phyloP scores from a whole-genome alignment of 2,329 filamentous ascomycete species.

The Penicillium sp. region DNA sequence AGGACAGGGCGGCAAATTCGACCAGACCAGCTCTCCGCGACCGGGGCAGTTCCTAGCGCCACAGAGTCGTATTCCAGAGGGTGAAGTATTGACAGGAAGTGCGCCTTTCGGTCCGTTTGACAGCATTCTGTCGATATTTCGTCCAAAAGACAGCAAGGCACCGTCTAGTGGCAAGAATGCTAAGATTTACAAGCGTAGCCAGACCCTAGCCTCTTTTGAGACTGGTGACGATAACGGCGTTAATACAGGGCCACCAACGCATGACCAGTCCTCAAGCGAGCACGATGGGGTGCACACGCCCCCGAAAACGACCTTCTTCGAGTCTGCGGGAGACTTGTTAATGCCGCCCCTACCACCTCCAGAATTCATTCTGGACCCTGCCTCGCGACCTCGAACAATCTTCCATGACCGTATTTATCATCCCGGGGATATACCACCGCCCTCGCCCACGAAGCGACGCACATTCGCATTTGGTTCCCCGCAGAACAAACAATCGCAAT shows the following conservation, averaged over 20 bases:
- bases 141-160: slow-evolving; percentile 53
- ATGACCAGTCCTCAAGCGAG: slow-evolving; percentile 51
- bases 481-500: slow-evolving; percentile 19
- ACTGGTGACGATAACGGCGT: slow-evolving; percentile 8
- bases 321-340: slow-evolving; percentile 87
- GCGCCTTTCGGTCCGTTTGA: slow-evolving; percentile 53
- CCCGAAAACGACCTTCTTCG: slow-evolving; percentile 87
- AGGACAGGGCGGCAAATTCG: slow-evolving; percentile 7
- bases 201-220: slow-evolving; percentile 56
- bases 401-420: slow-evolving; percentile 97
- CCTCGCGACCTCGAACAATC: slow-evolving; percentile 77
- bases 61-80: slow-evolving; percentile 14
- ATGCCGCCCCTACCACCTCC: slow-evolving; percentile 80
- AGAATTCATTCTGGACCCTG: slow-evolving; percentile 79
- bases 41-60: slow-evolving; percentile 21
- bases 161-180: slow-evolving; percentile 44
- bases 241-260: slow-evolving; percentile 35
- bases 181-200: slow-evolving; percentile 72
- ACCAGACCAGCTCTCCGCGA: slow-evolving; percentile 15
- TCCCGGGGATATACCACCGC: slow-evolving; percentile 83
- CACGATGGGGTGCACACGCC: slow-evolving; percentile 61
- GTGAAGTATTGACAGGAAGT: slow-evolving; percentile 18
- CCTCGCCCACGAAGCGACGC: slow-evolving; percentile 51
- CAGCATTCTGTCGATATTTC: slow-evolving; percentile 71
- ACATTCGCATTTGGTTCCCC: slow-evolving; percentile 37